Conservation (phyloP, 495 filamentous ascomycete genomes). For the Aspergillus ellipticus region DNA sequence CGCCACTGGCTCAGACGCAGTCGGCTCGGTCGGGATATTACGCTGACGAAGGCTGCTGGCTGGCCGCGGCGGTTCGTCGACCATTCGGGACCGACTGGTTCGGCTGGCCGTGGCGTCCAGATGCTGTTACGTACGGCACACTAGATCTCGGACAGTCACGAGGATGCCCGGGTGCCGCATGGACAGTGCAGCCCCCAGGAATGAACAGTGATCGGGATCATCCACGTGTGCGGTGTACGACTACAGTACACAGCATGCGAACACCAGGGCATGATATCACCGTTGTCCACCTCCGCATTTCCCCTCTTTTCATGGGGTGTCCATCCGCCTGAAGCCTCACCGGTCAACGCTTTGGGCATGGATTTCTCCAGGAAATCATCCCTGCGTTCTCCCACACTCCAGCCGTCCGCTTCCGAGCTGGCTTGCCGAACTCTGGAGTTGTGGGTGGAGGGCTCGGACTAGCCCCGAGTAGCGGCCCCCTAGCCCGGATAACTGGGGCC, state of each 20-base stretch:
- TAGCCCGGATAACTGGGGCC: neutral
- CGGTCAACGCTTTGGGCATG: constrained; percentile 20
- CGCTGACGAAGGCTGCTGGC: neutral
- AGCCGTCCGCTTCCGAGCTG: constrained; percentile 10
- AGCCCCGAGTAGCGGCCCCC: neutral
- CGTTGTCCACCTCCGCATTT: constrained; percentile 13
- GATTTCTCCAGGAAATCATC: constrained; percentile 10
- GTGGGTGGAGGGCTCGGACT: neutral
- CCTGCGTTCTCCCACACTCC: neutral
- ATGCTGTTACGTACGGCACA: neutral
- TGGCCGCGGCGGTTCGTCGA: neutral
- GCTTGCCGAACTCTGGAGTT: constrained; percentile 10
- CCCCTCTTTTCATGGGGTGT: constrained; percentile 12
- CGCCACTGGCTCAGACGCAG: constrained; percentile 2
- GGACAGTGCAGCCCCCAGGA: too few relatives aligned
- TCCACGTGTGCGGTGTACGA: too few relatives aligned
- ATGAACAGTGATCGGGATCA: too few relatives aligned
- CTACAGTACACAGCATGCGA: too few relatives aligned
- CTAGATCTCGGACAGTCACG: neutral
- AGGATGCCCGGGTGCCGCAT: too few relatives aligned
- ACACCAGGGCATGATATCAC: too few relatives aligned
- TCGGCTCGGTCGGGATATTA: constrained; percentile 13
- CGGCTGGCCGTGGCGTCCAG: neutral
- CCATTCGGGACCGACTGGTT: constrained; percentile 5
- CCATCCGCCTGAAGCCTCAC: constrained; percentile 13